Base-by-base conservation (phyloP, 176 grass and related monocot species). In the Coix lacrymajobi region DNA sequence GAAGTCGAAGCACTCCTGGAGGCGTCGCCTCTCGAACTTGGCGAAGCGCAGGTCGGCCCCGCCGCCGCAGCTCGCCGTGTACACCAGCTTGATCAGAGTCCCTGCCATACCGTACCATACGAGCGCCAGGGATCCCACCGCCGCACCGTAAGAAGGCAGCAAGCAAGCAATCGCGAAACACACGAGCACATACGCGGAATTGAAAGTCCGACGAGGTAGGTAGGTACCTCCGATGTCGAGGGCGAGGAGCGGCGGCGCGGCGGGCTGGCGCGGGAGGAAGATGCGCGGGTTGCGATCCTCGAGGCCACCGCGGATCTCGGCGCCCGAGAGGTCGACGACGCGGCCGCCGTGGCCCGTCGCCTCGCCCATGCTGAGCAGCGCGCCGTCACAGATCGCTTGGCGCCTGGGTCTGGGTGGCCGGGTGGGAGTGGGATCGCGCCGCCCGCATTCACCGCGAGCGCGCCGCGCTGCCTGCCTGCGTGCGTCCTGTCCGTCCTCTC, bases 61-160 rank as follows among this genome's bases (percentile, higher is more conserved):
- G 39, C 38, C 74, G 24, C 78, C n/a, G 30, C 75, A 70, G 17
- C 76, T 85, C 87, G n/a, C 85, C 62, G 92, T 92, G 73, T 94
- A 94, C 36, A 94, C 92, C 62, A 97, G 79, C 87, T 97, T 97
- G 30, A 92, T 87, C 94, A 94, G 85, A 79, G 87, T 94, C 49
- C 92, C 94, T 34, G 33, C n/a, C n/a, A n/a, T n/a, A n/a, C n/a
- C n/a, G n/a, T 97, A 29, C 46, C 5, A 5, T 8, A 62, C 60
- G 37, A 76, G 32, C 32, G 4, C 32, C 32, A 66, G 46, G 33
- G 40, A 49, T 9, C 40, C 5, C 24, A 37, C 0, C 36, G 5
- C 36, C 3, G 5, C 36, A 0, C 36, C 36, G 36, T 33, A 33
- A 33, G 32, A 33, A 33, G 32, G 32, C 32, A 33, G 24, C 29